Evolutionary conservation across 371 early-diverging fungal genomes (phyloP), one percentile per base, ranked within the genome.

Genomic region (Capillidium heterosporum): DNA sequence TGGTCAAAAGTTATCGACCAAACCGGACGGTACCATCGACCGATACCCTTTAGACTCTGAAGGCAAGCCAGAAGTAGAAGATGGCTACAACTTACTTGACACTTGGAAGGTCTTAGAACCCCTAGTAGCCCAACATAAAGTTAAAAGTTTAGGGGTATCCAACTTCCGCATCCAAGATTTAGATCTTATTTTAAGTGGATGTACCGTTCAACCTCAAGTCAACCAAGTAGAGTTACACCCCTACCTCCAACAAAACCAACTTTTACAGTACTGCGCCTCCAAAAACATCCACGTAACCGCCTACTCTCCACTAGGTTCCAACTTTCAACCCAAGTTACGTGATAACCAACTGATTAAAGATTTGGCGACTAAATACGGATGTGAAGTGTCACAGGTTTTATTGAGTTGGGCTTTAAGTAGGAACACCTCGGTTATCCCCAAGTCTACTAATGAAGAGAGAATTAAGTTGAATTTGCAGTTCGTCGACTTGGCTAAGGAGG

Each of bases 301-400:
- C 0, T 98, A 96, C 63, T 88, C 91, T 2, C 82, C 86, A 58
- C 70, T 96, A 3, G 98, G 96, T 0, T 89, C 91, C 65, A 84
- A 87, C 0, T 44, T 49, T 29, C 27, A 59, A 10, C 39, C 57
- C 59, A 17, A 27, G 15, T 17, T 50, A 29, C 11, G 11, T 17
- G 29, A 50, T 11, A 29, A 50, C 8, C 10, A 23, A 13, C 17
- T 50, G 15, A 23, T 50, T 32, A 4, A 26, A 50, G 19, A 26
- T 17, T 11, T 50, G 11, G 51, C 51, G 10, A 29, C 21, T 10
- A 50, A 50, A 13, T 29, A 50, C 51, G 5, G 31, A 8, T 17
- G 27, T 24, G 21, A 8, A 7, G 60, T 60, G 8, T 71, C 74
- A 19, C 76, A 81, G 55, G 62, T 76, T 23, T 66, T 76, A 15